These are phyloP conservation scores for Apostasia ramifera DNA, from an alignment of 106 monocot species.

Conservation along the genomic window DNA sequence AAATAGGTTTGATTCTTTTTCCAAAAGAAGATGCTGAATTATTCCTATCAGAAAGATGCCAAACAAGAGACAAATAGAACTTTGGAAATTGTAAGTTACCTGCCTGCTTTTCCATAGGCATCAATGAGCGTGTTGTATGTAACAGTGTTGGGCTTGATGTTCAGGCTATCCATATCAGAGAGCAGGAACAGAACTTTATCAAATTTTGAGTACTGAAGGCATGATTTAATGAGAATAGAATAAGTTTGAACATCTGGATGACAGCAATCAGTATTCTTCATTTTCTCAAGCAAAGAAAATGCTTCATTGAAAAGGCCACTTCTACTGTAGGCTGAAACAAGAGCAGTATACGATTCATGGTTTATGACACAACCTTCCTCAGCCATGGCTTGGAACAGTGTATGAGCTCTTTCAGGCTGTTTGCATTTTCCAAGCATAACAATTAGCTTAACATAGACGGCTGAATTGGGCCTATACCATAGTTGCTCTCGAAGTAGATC, in stretches of 20 bases:
- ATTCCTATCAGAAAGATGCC: too few relatives aligned
- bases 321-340: slow-evolving; percentile 89
- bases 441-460: slow-evolving; percentile 91
- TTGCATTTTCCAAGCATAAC: slow-evolving; percentile 99
- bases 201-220: slow-evolving; percentile 58
- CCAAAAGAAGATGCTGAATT: too few relatives aligned
- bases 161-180: slow-evolving; percentile 56
- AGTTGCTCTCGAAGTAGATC: slow-evolving; percentile 86
- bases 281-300: slow-evolving; percentile 63
- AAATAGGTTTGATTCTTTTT: too few relatives aligned
- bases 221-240: slow-evolving; percentile 91
- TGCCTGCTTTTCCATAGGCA: slow-evolving; percentile 87
- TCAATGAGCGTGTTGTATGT: slow-evolving; percentile 95
- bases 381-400: slow-evolving; percentile 75
- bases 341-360: slow-evolving; percentile 88
- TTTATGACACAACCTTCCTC: slow-evolving; percentile 83
- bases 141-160: slow-evolving; percentile 64
- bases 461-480: slow-evolving; percentile 87
- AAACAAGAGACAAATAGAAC: background rate
- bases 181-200: slow-evolving; percentile 64
- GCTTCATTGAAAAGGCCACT: slow-evolving; percentile 76
- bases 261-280: slow-evolving; percentile 80
- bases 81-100: slow-evolving; percentile 32
- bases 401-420: slow-evolving; percentile 79
- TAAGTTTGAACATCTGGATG: slow-evolving; percentile 92